phyloP scores from a whole-genome alignment of 2,329 filamentous ascomycete species.

The Plectosphaerella plurivora region DNA sequence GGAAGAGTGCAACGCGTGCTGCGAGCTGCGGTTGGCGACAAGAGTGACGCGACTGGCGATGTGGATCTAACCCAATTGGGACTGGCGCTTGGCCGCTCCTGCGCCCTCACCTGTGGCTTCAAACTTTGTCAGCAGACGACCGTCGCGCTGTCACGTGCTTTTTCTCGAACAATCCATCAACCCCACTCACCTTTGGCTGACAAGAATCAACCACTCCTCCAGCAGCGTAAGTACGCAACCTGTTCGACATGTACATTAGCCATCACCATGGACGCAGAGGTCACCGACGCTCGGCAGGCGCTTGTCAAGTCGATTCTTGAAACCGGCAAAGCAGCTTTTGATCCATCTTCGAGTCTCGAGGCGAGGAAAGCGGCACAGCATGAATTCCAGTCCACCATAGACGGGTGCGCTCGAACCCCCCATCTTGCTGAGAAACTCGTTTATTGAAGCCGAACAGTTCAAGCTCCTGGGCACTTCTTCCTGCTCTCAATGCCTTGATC shows the following conservation, averaged over 20 bases:
- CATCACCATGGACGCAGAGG: constrained; percentile 7
- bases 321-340: constrained; percentile 43
- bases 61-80: no score
- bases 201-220: no score
- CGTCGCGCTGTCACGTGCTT: neutral
- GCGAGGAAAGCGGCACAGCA: constrained; percentile 25
- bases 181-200: neutral
- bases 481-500: constrained; percentile 57
- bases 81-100: no score
- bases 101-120: no score
- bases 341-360: constrained; percentile 31
- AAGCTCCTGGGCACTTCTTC: constrained; percentile 52
- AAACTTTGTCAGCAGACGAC: neutral
- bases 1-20: no score
- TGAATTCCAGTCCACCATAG: constrained; percentile 43
- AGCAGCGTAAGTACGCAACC: no score
- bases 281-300: constrained; percentile 4
- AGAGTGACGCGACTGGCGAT: no score
- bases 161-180: neutral
- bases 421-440: no score
- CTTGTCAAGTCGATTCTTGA: constrained; percentile 29
- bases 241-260: no score
- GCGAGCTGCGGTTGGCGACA: no score
- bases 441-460: constrained; percentile 8
- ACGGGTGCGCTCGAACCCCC: constrained; percentile 30